These are phyloP conservation scores for Ceratobasidium sp. DNA, from an alignment of 1,284 basidiomycete species.

Conservation along the genomic window DNA sequence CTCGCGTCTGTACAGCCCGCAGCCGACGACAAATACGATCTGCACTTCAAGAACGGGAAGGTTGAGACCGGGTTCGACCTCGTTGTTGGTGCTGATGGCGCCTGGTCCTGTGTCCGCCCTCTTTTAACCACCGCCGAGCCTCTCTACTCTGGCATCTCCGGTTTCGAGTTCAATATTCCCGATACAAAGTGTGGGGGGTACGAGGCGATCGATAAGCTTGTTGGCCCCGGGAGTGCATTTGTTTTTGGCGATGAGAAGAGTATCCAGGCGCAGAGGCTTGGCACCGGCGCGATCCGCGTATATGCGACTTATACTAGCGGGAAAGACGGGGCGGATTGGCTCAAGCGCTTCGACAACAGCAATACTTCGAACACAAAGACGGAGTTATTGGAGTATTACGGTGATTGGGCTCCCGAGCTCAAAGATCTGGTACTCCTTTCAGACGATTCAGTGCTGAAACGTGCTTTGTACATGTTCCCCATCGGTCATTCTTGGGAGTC, in stretches of 20 bases:
- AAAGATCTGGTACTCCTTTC: constrained; percentile 53
- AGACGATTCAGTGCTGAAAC: constrained; percentile 51
- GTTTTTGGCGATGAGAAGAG: constrained; percentile 53
- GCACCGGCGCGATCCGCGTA: constrained; percentile 55
- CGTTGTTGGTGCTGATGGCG: constrained; percentile 65
- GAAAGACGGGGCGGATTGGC: constrained; percentile 51
- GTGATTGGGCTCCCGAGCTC: constrained; percentile 52
- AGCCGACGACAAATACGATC: constrained; percentile 38
- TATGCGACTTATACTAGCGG: constrained; percentile 54
- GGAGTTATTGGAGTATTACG: constrained; percentile 51
- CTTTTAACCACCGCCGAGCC: constrained; percentile 57
- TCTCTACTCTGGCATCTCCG: constrained; percentile 57
- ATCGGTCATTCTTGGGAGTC: constrained; percentile 51
- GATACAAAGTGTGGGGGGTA: constrained; percentile 49
- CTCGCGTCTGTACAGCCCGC: constrained; percentile 49
- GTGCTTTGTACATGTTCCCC: constrained; percentile 52
- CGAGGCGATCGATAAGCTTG: constrained; percentile 53
- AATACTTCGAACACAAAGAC: constrained; percentile 25
- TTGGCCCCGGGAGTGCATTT: constrained; percentile 56
- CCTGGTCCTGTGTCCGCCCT: constrained; percentile 61
- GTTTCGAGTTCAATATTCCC: constrained; percentile 54
- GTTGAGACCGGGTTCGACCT: constrained; percentile 53
- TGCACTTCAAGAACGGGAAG: constrained; percentile 50
- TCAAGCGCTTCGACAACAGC: constrained; percentile 44
- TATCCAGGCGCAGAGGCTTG: constrained; percentile 58